Evolutionary conservation across 306 rosid genomes (phyloP).

Genomic region (Cucumis melo): DNA sequence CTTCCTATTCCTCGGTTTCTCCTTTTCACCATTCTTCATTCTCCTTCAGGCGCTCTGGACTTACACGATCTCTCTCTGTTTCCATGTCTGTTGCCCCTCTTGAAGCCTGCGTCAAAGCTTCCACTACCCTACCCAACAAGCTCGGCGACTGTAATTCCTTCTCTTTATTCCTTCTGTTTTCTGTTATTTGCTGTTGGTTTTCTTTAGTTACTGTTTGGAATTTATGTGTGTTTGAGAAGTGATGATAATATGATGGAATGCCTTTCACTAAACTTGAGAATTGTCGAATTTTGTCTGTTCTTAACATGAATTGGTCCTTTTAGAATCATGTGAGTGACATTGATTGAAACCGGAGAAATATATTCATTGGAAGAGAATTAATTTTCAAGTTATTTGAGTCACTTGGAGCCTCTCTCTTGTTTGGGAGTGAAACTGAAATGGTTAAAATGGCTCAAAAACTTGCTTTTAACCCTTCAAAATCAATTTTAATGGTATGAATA

Average conservation of each 20-base stretch:
- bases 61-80: slow-evolving; percentile 23
- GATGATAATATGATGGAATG: neutral
- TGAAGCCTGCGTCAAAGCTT: slow-evolving; percentile 66
- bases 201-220: neutral
- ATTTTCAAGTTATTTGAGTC: neutral
- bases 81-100: slow-evolving; percentile 50
- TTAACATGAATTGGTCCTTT: neutral
- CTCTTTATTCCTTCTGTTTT: neutral
- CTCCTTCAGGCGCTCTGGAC: neutral
- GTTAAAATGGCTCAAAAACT: too few relatives aligned
- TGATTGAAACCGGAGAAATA: neutral
- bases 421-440: too few relatives aligned
- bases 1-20: slow-evolving; percentile 15
- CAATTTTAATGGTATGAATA: neutral
- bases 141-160: slow-evolving; percentile 63
- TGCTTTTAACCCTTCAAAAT: too few relatives aligned
- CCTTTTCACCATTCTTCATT: slow-evolving; percentile 1
- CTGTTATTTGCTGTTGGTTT: neutral
- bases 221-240: neutral
- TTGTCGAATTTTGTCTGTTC: neutral
- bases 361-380: neutral
- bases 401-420: neutral
- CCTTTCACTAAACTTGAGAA: neutral
- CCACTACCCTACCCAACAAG: slow-evolving; percentile 40
- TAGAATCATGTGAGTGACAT: slow-evolving; percentile 1